Conservation (phyloP, 2,329 filamentous ascomycete genomes). For the Trichoderma afroharzianum region DNA sequence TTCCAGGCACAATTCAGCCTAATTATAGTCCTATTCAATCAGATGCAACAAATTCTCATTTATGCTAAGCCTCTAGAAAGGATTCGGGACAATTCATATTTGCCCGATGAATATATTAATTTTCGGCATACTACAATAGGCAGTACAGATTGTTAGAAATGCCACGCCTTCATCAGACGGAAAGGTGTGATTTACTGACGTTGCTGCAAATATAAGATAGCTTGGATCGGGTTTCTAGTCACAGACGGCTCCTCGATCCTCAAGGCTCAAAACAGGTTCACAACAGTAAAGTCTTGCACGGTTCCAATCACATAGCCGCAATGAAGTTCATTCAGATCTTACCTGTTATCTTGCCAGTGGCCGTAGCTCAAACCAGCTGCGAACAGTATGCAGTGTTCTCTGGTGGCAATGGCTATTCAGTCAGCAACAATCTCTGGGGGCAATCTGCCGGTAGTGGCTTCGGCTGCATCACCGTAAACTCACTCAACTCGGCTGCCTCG, state of each 20-base stretch:
- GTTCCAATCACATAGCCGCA: neutral
- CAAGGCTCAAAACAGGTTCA: neutral
- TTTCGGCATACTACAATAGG: neutral
- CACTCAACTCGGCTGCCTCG: neutral
- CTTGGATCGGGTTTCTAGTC: neutral
- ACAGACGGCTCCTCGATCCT: neutral
- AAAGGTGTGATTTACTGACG: neutral
- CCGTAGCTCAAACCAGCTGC: conserved; percentile 1
- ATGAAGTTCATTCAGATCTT: neutral
- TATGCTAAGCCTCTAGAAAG: too few relatives aligned
- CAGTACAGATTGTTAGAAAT: neutral
- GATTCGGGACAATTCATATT: neutral
- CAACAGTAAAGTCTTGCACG: neutral
- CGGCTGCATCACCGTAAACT: neutral
- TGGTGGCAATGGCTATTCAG: neutral
- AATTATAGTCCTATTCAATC: neutral
- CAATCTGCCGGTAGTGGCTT: neutral
- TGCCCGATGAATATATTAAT: neutral
- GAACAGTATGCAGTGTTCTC: neutral
- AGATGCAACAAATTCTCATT: neutral
- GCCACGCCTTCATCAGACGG: neutral
- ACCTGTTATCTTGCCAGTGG: neutral
- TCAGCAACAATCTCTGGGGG: conserved; percentile 11
- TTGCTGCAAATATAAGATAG: neutral
- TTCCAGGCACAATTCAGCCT: neutral